These are phyloP conservation scores for Leccinum solheimii DNA, from an alignment of 1,284 basidiomycete genomes.

Conservation along the genomic window DNA sequence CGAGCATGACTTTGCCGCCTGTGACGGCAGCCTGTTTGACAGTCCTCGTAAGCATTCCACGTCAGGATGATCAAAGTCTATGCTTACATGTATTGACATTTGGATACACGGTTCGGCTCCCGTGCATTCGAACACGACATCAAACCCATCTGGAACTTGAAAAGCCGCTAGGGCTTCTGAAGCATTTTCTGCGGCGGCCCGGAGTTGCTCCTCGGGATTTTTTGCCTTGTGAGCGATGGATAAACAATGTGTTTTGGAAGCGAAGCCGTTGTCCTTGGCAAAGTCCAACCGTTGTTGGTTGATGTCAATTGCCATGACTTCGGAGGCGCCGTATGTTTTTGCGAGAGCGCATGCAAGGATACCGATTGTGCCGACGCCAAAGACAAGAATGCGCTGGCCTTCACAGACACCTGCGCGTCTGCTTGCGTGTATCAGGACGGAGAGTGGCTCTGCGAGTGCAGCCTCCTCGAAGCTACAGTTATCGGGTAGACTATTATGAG, in stretches of 20 bases:
- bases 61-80: slow-evolving; percentile 15
- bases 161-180: slow-evolving; percentile 57
- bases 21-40: slow-evolving; percentile 66
- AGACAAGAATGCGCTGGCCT: slow-evolving; percentile 78
- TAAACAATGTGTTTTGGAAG: slow-evolving; percentile 69
- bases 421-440: slow-evolving; percentile 84
- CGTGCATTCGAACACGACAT: slow-evolving; percentile 93
- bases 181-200: slow-evolving; percentile 63
- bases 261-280: slow-evolving; percentile 73
- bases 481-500: slow-evolving; percentile 66
- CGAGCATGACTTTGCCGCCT: slow-evolving; percentile 87
- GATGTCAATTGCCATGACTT: slow-evolving; percentile 82
- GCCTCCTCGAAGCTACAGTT: slow-evolving; percentile 75
- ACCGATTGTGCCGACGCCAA: slow-evolving; percentile 92
- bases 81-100: slow-evolving; percentile 78
- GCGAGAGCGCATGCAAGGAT: slow-evolving; percentile 84
- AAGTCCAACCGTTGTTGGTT: slow-evolving; percentile 80
- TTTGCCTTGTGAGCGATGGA: slow-evolving; percentile 50
- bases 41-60: slow-evolving; percentile 15
- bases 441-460: slow-evolving; percentile 88
- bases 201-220: slow-evolving; percentile 64
- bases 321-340: slow-evolving; percentile 66
- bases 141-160: slow-evolving; percentile 76
- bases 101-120: slow-evolving; percentile 91
- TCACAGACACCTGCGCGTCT: slow-evolving; percentile 62